phyloP scores from a whole-genome alignment of 192 early-diverging fungal species.

The Martensiomyces pterosporus region DNA sequence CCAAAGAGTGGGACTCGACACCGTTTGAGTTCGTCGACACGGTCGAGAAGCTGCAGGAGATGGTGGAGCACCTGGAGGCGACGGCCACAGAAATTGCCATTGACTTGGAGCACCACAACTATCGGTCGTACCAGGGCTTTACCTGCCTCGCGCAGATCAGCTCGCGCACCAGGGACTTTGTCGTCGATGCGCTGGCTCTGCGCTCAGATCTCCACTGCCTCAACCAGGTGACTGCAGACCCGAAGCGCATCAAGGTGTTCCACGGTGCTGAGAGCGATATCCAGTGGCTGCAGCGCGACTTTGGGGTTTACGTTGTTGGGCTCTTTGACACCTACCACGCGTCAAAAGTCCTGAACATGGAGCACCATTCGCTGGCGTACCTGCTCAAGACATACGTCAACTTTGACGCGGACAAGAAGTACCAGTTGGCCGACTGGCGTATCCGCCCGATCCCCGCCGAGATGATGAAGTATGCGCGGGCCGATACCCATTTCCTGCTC shows the following conservation, averaged over 20 bases:
- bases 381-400: slow-evolving; percentile 75
- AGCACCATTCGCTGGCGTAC: slow-evolving; percentile 75
- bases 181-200: slow-evolving; percentile 85
- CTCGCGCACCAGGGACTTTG: slow-evolving; percentile 80
- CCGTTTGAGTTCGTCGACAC: slow-evolving; percentile 83
- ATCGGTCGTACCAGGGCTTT: slow-evolving; percentile 94
- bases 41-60: slow-evolving; percentile 54
- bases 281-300: slow-evolving; percentile 95
- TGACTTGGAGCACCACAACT: slow-evolving; percentile 95
- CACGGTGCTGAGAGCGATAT: slow-evolving; percentile 98
- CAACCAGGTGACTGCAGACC: slow-evolving; percentile 87
- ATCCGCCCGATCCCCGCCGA: slow-evolving; percentile 89
- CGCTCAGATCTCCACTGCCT: slow-evolving; percentile 65
- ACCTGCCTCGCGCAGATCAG: slow-evolving; percentile 92
- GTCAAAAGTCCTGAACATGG: slow-evolving; percentile 77
- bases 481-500: slow-evolving; percentile 94
- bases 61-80: slow-evolving; percentile 66
- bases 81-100: slow-evolving; percentile 75
- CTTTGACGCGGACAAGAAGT: slow-evolving; percentile 84
- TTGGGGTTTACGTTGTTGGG: slow-evolving; percentile 94
- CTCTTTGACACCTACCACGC: slow-evolving; percentile 98
- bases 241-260: slow-evolving; percentile 82
- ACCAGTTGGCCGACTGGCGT: slow-evolving; percentile 97
- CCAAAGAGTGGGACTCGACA: slow-evolving; percentile 61
- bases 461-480: slow-evolving; percentile 88